Evolutionary conservation across 352 stramenopile species (phyloP).

Genomic region (Globisporangium polare): DNA sequence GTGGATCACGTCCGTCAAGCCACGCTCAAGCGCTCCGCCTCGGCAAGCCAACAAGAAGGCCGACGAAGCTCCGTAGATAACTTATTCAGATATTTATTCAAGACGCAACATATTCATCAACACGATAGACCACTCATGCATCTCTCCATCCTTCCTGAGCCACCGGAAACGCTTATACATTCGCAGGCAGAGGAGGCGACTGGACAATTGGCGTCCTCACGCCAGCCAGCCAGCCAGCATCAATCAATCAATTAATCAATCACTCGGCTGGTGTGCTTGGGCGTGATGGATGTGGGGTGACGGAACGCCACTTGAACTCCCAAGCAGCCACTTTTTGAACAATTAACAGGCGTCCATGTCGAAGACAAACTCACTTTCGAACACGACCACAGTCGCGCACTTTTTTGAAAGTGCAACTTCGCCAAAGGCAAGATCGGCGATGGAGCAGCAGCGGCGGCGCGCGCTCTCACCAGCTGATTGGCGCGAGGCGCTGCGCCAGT

Average conservation of each 20-base stretch:
- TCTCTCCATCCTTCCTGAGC: neutral
- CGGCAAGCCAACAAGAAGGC: neutral
- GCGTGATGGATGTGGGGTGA: no score
- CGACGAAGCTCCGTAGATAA: neutral
- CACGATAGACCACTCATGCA: neutral
- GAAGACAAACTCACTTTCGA: no score
- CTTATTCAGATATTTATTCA: neutral
- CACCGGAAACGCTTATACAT: neutral
- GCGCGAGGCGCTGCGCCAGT: constrained; percentile 4
- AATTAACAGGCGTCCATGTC: no score
- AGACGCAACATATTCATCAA: neutral
- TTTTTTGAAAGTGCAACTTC: no score
- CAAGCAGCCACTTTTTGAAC: no score
- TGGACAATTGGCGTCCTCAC: neutral
- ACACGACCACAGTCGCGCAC: no score
- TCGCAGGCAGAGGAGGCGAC: neutral
- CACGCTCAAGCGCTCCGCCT: neutral
- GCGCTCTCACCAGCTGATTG: constrained; percentile 3
- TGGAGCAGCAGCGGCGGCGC: neutral
- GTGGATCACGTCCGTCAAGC: neutral
- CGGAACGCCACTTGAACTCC: no score
- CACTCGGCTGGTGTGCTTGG: no score
- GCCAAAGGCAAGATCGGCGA: neutral
- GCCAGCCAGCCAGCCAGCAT: no score
- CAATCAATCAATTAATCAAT: no score